Conservation (phyloP, 148 eudicot species). For the Pharnaceum exiguum region DNA sequence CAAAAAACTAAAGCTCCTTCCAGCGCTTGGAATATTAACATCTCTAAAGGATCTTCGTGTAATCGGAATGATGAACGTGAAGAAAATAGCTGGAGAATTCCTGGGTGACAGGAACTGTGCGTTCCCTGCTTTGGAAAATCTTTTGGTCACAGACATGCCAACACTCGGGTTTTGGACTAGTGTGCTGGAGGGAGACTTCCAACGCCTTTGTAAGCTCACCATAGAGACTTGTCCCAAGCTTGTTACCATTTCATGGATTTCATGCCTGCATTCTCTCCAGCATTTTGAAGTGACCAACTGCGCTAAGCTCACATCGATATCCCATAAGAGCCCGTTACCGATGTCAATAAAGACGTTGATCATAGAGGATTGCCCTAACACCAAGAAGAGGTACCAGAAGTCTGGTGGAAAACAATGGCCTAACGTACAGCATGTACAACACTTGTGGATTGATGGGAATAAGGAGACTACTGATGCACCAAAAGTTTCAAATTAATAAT, state of each 20-base stretch:
- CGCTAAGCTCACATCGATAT: neutral
- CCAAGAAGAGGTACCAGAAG: neutral
- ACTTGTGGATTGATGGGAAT: conserved; percentile 16
- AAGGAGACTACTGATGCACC: too few relatives aligned
- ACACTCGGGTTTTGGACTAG: neutral
- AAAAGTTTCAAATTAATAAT: too few relatives aligned
- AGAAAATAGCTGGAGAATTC: neutral
- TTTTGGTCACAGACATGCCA: conserved; percentile 5
- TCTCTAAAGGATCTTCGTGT: neutral
- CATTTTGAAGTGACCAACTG: conserved; percentile 4
- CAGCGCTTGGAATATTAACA: neutral
- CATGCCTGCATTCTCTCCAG: neutral
- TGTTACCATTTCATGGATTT: neutral
- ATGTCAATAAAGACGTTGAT: neutral
- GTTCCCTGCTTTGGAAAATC: neutral
- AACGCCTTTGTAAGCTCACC: neutral
- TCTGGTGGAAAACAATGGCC: neutral
- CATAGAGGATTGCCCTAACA: conserved; percentile 7
- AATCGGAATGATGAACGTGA: neutral
- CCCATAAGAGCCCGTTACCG: neutral
- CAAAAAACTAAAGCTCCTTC: neutral
- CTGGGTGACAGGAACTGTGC: neutral
- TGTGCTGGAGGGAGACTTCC: neutral
- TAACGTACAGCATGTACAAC: conserved; percentile 1
- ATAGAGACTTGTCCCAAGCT: conserved; percentile 2